Evolutionary conservation across 768 basidiomycete species (phyloP), one percentile per base, ranked within the genome.

Genomic region (Multifurca ochricompacta): DNA sequence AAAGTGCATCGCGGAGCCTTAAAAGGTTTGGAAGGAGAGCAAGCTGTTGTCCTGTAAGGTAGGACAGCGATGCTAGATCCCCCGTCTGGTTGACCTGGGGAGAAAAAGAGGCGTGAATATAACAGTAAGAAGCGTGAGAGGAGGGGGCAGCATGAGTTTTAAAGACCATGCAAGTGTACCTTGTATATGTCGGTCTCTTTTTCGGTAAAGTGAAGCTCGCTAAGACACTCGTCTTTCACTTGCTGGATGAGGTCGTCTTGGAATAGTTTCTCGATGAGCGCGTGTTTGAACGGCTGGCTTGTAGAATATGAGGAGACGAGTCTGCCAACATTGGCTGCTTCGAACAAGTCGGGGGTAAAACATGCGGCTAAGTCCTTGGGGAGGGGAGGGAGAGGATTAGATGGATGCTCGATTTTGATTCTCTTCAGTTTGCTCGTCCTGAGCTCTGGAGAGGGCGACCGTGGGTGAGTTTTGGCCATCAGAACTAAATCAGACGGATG

Each of bases 141-240:
- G 36, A 23, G 13, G 21, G 7, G n/a, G n/a, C n/a, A n/a, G n/a
- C n/a, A n/a, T n/a, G n/a, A n/a, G n/a, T n/a, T n/a, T n/a, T n/a
- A n/a, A n/a, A n/a, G n/a, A n/a, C n/a, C n/a, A 36, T 7, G 16
- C 18, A 40, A 21, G 31, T 72, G 55, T 56, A 87, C 90, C 83
- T 90, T 92, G 81, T 97, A 98, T 61, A 98, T 98, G 66, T 98
- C 95, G 2, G 95, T 98, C 75, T 97, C 90, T 72, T 96, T 98
- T 73, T 92, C 85, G 3, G 86, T 79, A 67, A 94, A 92, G 67
- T 76, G 83, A 57, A 94, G 77, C 64, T 91, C 81, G 47, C 73
- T 70, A 51, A 87, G 69, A 62, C 88, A 90, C 68, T 94, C 91
- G 63, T 91, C 85, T 70, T 89, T 87, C 56, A 91, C 91, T 30